A percentile compares a stretch with the other conserved stretches of the same genome.
Conservation (phyloP, 2,329 filamentous ascomycete species). For the Fusarium sp. region DNA sequence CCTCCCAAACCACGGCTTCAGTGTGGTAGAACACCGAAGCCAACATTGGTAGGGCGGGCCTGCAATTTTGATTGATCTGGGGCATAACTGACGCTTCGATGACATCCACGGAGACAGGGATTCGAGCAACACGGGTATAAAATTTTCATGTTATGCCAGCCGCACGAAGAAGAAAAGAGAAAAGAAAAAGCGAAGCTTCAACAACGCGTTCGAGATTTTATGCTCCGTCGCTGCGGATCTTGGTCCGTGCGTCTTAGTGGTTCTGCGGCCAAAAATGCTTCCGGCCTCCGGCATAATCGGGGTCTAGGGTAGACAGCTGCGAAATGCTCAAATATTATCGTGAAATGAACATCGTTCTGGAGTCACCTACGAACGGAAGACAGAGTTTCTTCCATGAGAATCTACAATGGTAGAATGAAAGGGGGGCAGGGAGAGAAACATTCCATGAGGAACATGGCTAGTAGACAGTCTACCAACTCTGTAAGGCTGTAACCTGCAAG, state of each 20-base stretch:
- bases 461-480: background rate
- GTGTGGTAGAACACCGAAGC: constrained; percentile 47
- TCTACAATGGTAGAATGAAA: background rate
- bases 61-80: constrained; percentile 85
- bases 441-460: background rate
- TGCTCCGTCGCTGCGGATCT: constrained; percentile 5
- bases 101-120: constrained; percentile 64
- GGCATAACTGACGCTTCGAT: constrained; percentile 80
- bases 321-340: background rate
- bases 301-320: constrained; percentile 1
- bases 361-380: background rate
- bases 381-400: background rate
- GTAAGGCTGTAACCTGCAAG: background rate
- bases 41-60: constrained; percentile 65
- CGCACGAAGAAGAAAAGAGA: constrained; percentile 78
- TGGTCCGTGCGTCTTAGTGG: constrained; percentile 17
- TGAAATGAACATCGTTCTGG: background rate
- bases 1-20: constrained; percentile 52
- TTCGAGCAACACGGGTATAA: constrained; percentile 86
- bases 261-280: constrained; percentile 1
- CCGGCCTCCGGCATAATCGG: background rate
- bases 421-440: background rate
- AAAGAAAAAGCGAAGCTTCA: constrained; percentile 54
- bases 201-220: constrained; percentile 45
- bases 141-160: constrained; percentile 75